Evolutionary conservation across 148 eudicot genomes (phyloP), one percentile per base, ranked within the genome.

Genomic region (Dianthus caryophyllus): DNA sequence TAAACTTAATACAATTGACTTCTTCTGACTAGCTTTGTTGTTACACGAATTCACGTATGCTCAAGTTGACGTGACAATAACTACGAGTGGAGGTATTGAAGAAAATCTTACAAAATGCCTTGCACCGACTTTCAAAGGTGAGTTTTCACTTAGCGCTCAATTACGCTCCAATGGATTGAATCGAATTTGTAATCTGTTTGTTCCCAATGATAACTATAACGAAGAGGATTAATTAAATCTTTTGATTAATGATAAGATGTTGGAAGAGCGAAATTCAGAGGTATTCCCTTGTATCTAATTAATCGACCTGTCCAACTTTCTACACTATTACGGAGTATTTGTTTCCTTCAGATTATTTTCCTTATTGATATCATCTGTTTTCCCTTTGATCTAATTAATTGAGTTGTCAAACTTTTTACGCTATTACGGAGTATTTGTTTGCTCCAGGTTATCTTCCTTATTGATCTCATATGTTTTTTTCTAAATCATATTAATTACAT

Each of bases 211-310:
- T 64, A 92, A 92, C 82, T 92, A 92, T 73, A 87, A 94, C 87
- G 89, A 92, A 73, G 97, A 92, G 88, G 96, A 89, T 76, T 89
- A 96, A 96, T 82, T 89, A 57, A 82, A n/a, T n/a, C n/a, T 89
- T 50, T 93, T 90, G 14, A 82, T 92, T 69, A 87, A 88, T 66
- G 93, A 92, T 65, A 82, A 85, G 70, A 88, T 92, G 97, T 76
- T 88, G 75, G 89, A 88, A 60, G 96, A 92, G 73, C 97, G 88
- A 77, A 80, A 20, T 59, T 39, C 30, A 26, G 69, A 91, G 96
- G 96, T 88, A 88, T 63, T 68, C 20, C 25, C 53, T 52, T 21
- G 36, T 33, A 13, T 55, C 25, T 7, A 33, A 33, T 7, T 33
- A 2, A 33, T 33, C 4, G 38, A 33, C 4, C 7, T 33, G 7